Percentiles rank a stretch among this genome's conserved stretches.
Evolutionary conservation across 805 yeast species (phyloP).

Genomic region (Saccharomyces cerevisiae): DNA sequence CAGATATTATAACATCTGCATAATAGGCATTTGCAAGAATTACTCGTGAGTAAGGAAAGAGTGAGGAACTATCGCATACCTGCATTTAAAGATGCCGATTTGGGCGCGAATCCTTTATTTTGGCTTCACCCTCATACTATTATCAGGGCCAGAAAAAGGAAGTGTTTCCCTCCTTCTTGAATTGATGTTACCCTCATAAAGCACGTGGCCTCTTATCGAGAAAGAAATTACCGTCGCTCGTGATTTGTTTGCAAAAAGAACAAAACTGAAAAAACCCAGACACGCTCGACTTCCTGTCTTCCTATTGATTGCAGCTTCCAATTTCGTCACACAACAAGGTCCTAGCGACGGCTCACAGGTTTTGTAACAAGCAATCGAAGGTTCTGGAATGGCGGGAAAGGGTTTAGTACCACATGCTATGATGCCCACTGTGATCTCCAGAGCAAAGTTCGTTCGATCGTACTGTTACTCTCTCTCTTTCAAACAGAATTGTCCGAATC

Average conservation of each 20-base stretch:
- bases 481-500: neutral
- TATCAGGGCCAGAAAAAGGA: neutral
- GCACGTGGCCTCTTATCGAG: neutral
- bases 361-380: neutral
- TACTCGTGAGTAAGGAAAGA: neutral
- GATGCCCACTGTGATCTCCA: neutral
- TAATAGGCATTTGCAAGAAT: neutral
- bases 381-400: neutral
- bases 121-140: neutral
- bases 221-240: neutral
- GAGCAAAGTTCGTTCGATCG: neutral
- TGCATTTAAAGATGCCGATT: neutral
- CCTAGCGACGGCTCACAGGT: neutral
- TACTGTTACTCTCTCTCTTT: neutral
- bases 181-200: neutral
- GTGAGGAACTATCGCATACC: neutral
- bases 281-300: conserved; percentile 1
- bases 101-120: neutral
- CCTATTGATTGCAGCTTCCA: neutral
- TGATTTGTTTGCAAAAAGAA: neutral
- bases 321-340: neutral
- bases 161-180: neutral
- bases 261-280: neutral
- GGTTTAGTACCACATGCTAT: neutral
- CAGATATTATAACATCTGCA: neutral